Conservation (phyloP, 768 basidiomycete genomes). For the Pleurotus tuoliensis region DNA sequence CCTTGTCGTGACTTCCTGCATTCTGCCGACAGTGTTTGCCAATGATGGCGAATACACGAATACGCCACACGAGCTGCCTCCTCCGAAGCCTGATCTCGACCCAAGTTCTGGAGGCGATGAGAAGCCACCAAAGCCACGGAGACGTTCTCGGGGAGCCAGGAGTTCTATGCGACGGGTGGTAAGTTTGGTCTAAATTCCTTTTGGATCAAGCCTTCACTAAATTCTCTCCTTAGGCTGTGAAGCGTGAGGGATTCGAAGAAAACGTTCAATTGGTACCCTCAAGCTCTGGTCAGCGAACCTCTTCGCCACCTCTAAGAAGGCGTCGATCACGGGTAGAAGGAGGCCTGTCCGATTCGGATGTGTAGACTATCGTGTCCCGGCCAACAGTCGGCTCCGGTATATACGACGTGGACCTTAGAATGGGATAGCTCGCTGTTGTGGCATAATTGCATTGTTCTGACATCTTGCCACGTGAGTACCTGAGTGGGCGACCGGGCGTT, state of each 20-base stretch:
- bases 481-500: neutral
- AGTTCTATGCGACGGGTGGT: constrained; percentile 20
- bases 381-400: constrained; percentile 2
- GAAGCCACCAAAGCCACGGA: constrained; percentile 13
- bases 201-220: neutral
- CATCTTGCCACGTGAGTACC: constrained; percentile 1
- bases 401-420: constrained; percentile 2
- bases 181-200: constrained; percentile 6
- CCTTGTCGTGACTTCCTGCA: constrained; percentile 42
- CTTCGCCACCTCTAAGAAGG: constrained; percentile 34
- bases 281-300: constrained; percentile 18
- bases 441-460: constrained; percentile 4
- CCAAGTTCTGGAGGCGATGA: constrained; percentile 14
- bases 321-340: constrained; percentile 41
- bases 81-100: constrained; percentile 9
- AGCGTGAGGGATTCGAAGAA: constrained; percentile 22
- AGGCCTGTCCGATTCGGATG: constrained; percentile 25
- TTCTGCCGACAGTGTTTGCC: constrained; percentile 44
- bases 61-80: neutral
- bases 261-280: constrained; percentile 27
- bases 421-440: constrained; percentile 1
- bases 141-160: constrained; percentile 21
- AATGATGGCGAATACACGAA: constrained; percentile 6
- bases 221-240: constrained; percentile 18
- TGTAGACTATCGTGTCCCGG: constrained; percentile 11